A percentile compares a stretch with the other conserved stretches of the same genome.
Evolutionary conservation across 2,329 filamentous ascomycete genomes (phyloP).

Genomic region (Xylaria sp.): DNA sequence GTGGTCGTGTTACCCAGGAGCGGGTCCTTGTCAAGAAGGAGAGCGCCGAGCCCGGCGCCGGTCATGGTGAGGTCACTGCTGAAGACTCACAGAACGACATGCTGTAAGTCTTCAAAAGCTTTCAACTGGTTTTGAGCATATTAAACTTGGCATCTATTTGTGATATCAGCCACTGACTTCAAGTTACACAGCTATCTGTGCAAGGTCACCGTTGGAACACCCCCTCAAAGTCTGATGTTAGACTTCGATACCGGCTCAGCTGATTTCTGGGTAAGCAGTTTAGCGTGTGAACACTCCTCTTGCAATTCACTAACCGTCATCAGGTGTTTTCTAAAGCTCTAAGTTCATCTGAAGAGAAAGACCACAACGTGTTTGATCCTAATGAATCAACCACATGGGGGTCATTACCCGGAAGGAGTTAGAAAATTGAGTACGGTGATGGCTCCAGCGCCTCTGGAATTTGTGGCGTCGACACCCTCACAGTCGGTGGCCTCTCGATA

Average conservation of each 20-base stretch:
- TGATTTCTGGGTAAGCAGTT: slow-evolving; percentile 71
- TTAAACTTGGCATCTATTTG: neutral
- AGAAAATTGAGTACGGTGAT: slow-evolving; percentile 76
- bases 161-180: slow-evolving; percentile 1
- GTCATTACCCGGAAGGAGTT: slow-evolving; percentile 58
- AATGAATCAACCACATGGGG: slow-evolving; percentile 70
- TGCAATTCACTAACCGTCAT: slow-evolving; percentile 9
- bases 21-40: slow-evolving; percentile 61
- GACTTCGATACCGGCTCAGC: slow-evolving; percentile 78
- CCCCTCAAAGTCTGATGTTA: slow-evolving; percentile 68
- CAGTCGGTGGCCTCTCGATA: slow-evolving; percentile 69
- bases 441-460: slow-evolving; percentile 71
- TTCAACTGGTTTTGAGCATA: neutral
- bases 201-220: slow-evolving; percentile 71
- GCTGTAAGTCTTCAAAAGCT: slow-evolving; percentile 46
- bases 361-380: slow-evolving; percentile 68
- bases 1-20: slow-evolving; percentile 59
- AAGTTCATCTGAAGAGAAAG: slow-evolving; percentile 50
- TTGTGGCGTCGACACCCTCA: slow-evolving; percentile 71
- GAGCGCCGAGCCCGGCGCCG: slow-evolving; percentile 44
- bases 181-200: slow-evolving; percentile 71
- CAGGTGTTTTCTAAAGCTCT: slow-evolving; percentile 67
- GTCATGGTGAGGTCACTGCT: slow-evolving; percentile 63
- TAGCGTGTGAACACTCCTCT: neutral
- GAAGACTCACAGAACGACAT: slow-evolving; percentile 75